A percentile compares a stretch with the other conserved stretches of the same genome.
phyloP scores from a whole-genome alignment of 139 green algal species.

The Coelastrella sp. region DNA sequence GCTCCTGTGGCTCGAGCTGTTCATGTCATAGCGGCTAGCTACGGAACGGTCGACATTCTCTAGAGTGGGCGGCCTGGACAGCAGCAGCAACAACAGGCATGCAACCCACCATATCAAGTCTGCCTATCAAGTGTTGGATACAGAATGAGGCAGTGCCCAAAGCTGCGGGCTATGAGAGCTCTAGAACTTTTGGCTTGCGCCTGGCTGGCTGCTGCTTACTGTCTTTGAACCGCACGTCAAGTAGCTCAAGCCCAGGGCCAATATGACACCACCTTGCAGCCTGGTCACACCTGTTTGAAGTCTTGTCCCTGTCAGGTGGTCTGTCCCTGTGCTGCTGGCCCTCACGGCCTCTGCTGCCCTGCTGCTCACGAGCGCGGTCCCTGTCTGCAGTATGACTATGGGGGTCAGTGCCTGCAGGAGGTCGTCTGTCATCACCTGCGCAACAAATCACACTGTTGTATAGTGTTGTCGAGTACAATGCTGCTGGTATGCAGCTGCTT shows the following conservation, averaged over 20 bases:
- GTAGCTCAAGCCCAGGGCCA: too few species aligned
- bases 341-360: neutral
- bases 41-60: neutral
- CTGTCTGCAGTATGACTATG: neutral
- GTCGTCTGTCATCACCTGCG: neutral
- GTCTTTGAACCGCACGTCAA: too few species aligned
- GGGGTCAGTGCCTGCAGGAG: neutral
- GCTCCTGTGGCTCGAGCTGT: neutral
- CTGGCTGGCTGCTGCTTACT: too few species aligned
- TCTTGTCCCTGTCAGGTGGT: neutral
- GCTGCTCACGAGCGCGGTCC: neutral
- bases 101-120: too few species aligned
- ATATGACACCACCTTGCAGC: too few species aligned
- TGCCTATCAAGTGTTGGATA: too few species aligned
- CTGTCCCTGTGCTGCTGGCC: neutral
- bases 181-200: too few species aligned
- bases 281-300: neutral
- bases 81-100: neutral
- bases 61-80: neutral
- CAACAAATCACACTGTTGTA: neutral
- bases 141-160: too few species aligned
- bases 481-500: neutral
- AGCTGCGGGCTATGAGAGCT: too few species aligned
- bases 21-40: constrained; percentile 17
- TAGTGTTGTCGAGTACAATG: neutral